These are phyloP conservation scores for Chlorella vulgaris DNA, from an alignment of 139 green algal species.

Conservation along the genomic window DNA sequence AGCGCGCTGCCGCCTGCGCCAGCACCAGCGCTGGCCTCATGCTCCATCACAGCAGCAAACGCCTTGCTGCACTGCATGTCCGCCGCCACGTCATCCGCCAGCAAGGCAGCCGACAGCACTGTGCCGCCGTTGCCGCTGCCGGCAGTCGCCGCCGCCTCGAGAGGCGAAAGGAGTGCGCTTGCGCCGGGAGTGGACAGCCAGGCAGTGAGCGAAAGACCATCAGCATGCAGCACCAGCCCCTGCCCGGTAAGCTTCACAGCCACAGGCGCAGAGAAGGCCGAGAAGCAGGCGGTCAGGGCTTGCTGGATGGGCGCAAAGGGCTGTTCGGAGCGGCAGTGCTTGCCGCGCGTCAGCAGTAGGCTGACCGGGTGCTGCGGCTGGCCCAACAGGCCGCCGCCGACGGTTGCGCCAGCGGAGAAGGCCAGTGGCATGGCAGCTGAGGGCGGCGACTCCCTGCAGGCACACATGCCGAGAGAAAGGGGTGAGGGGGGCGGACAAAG, in stretches of 20 bases:
- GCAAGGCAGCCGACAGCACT: slow-evolving; percentile 21
- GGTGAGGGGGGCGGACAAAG: too few species aligned
- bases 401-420: background rate
- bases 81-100: slow-evolving; percentile 37
- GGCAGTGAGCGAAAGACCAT: slow-evolving; percentile 13
- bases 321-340: slow-evolving; percentile 32
- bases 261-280: slow-evolving; percentile 30
- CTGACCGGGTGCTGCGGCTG: background rate
- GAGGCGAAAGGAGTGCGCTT: slow-evolving; percentile 9
- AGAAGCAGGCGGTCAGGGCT: background rate
- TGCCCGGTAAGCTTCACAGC: background rate
- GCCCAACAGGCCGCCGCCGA: background rate
- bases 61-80: slow-evolving; percentile 46
- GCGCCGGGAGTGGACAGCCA: slow-evolving; percentile 22
- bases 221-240: slow-evolving; percentile 28
- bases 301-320: slow-evolving; percentile 4
- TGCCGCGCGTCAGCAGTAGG: slow-evolving; percentile 29
- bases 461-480: background rate
- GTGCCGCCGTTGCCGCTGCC: background rate
- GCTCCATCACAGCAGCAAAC: slow-evolving; percentile 70
- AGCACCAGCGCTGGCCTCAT: slow-evolving; percentile 49
- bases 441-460: slow-evolving; percentile 20
- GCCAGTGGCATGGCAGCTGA: slow-evolving; percentile 17
- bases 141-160: background rate
- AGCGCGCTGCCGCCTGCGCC: slow-evolving; percentile 49